Evolutionary conservation across 2,329 filamentous ascomycete genomes (phyloP), one percentile per base, ranked within the genome.

Genomic region (Aspergillus transmontanensis): DNA sequence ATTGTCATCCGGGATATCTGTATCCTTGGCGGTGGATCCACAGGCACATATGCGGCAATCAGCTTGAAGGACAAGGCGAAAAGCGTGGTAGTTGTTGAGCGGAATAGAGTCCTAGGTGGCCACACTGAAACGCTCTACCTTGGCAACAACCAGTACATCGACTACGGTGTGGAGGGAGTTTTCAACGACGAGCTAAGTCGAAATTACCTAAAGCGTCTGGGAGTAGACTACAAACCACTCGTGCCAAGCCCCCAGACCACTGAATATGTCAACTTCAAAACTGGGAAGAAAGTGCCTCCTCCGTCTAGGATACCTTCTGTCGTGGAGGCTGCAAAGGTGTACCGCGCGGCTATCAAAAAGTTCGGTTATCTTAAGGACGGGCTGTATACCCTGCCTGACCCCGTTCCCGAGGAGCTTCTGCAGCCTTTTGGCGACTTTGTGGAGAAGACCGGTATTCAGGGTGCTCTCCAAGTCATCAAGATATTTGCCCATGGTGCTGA

Each of bases 301-400:
- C 62, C 50, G 16, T 48, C 14, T 46, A 65, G 16, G 21, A 64
- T 59, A 26, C 58, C 56, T 0, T 60, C 28, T 0, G 50, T 65
- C 0, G 6, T 39, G 6, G 59, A 62, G 21, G 63, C 58, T 1
- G 59, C 63, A 0, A 11, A 57, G 6, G n/a, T 55, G 0, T 68
- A 68, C 41, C 64, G 66, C 11, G 21, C 10, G 4, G 63, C 65
- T 3, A 60, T 68, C 9, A 39, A 65, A 11, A 58, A 66, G 14
- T 69, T 59, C 55, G 43, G 58, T 11, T 66, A 57, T 9, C 57
- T 66, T 5, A 21, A 58, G 6, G 55, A 57, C 6, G 61, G 63
- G 7, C 21, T 50, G 5, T 70, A 82, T 62, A 79, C 82, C 26
- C 72, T 84, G 0, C 79, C 82, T 0, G 67, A 73, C 16, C 69